Base-by-base conservation (phyloP, 805 yeast genomes). In the Sugiyamaella valdiviana region DNA sequence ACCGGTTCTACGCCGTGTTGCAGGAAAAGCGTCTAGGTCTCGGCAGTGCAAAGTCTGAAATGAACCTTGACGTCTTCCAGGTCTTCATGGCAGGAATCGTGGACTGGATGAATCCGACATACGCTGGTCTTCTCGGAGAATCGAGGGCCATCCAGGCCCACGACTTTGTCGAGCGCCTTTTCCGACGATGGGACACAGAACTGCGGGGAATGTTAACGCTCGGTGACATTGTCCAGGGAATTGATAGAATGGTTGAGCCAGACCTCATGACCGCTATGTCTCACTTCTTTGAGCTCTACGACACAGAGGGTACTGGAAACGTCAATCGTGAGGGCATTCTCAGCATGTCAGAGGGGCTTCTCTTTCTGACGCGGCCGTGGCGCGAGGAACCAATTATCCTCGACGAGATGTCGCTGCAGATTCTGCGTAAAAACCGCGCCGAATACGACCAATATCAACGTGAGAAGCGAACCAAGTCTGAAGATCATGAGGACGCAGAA, bases 291-390 rank as follows among this genome's bases (percentile, higher is more conserved):
- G 77, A 77, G 16, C 68, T 91, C 6, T 93, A 85, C 61, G 93
- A 85, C 62, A 69, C 69, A 10, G 75, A 76, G 6, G 68, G 71
- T 1, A 74, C 71, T 24, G 88, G 85, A 0, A 75, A 71, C 49
- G 76, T 93, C 39, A 83, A 80, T 51, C 73, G 89, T 44, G 96
- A 87, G 52, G 85, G 85, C 0, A 85, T 93, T 3, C 69, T 93
- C 40, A 82, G 81, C 53, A 76, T 90, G 49, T 88, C 96, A 0
- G 99, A 93, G 62, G 98, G 91, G 42, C 67, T 91, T 36, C 68
- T 91, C 10, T 83, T 78, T 57, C 73, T 93, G 32, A 89, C 96
- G 0, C 75, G 83, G 37, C 95, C 96, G 1, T 85, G 93, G 83
- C 81, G 88, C 58, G 88, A 86, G 53, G 90, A 50, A 1, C 52